phyloP scores from a whole-genome alignment of 768 basidiomycete genomes.

The Mrakia frigida region DNA sequence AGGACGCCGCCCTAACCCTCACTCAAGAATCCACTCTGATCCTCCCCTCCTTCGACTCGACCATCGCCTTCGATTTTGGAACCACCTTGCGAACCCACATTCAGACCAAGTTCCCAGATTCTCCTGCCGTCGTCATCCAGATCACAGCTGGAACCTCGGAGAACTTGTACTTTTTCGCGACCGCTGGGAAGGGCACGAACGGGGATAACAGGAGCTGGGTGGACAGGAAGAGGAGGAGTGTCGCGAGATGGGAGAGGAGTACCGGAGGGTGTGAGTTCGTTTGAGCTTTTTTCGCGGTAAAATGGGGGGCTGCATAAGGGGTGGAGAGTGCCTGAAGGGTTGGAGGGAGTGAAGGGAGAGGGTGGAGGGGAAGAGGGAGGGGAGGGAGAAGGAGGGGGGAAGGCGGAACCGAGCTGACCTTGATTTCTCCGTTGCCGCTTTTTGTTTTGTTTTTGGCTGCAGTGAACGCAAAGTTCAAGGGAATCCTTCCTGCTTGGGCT shows the following conservation, averaged over 20 bases:
- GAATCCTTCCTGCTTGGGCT: not conserved
- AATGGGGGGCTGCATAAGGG: too few relatives aligned
- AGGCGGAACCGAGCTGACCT: not conserved
- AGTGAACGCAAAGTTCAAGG: not conserved
- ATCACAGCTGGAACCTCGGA: slow-evolving; percentile 26
- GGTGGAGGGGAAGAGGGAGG: not conserved
- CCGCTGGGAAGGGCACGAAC: not conserved
- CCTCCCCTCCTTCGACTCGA: slow-evolving; percentile 24
- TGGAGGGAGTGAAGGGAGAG: too few relatives aligned
- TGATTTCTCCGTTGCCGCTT: too few relatives aligned
- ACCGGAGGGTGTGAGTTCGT: not conserved
- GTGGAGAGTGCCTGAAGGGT: too few relatives aligned
- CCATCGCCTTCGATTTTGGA: slow-evolving; percentile 24
- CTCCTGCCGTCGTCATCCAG: slow-evolving; percentile 19
- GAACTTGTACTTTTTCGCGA: slow-evolving; percentile 25
- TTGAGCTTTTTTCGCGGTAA: too few relatives aligned
- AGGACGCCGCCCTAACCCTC: slow-evolving; percentile 13
- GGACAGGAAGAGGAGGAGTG: slow-evolving; percentile 17
- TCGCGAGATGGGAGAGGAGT: not conserved
- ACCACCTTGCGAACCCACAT: slow-evolving; percentile 9
- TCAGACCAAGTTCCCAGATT: not conserved
- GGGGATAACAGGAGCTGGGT: slow-evolving; percentile 16
- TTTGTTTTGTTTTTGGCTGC: too few relatives aligned
- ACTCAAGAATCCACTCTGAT: slow-evolving; percentile 17
- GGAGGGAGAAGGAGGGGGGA: not conserved